Evolutionary conservation across 495 filamentous ascomycete species (phyloP).

Genomic region (Choiromyces venosus): DNA sequence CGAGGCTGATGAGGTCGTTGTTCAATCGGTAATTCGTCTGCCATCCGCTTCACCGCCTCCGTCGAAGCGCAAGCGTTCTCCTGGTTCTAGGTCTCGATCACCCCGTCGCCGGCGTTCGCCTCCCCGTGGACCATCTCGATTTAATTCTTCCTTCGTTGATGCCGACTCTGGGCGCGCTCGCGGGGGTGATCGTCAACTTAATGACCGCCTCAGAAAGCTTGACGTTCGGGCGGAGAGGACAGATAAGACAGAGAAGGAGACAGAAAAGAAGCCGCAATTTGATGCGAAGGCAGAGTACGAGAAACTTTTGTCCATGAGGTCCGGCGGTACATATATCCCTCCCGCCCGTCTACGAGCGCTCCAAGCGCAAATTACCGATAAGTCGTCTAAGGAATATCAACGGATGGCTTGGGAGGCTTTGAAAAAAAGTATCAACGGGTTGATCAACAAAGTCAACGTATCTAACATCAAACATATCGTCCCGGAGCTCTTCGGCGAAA

Average conservation of each 20-base stretch:
- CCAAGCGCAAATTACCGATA: conserved; percentile 95
- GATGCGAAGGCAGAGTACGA: conserved; percentile 85
- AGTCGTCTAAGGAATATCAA: conserved; percentile 93
- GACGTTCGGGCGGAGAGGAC: conserved; percentile 42
- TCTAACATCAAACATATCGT: conserved; percentile 97
- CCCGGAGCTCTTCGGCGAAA: conserved; percentile 90
- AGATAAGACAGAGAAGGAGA: conserved; percentile 52
- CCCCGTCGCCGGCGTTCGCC: conserved; percentile 58
- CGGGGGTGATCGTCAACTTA: conserved; percentile 60
- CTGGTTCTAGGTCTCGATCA: conserved; percentile 59
- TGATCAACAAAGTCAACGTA: conserved; percentile 98
- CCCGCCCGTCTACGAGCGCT: conserved; percentile 84
- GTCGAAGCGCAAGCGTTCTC: conserved; percentile 53
- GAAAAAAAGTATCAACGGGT: conserved; percentile 97
- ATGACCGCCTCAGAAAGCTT: conserved; percentile 55
- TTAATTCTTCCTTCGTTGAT: conserved; percentile 47
- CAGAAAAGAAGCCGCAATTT: conserved; percentile 69
- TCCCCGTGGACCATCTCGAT: conserved; percentile 46
- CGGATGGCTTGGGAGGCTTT: conserved; percentile 98
- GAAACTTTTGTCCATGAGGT: conserved; percentile 80
- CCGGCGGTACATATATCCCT: conserved; percentile 92
- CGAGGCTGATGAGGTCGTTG: conserved; percentile 43
- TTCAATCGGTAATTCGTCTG: conserved; percentile 64
- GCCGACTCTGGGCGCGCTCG: conserved; percentile 54
- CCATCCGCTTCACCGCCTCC: conserved; percentile 58